phyloP scores from a whole-genome alignment of 2,329 filamentous ascomycete species.

The Xylariaceae sp. region DNA sequence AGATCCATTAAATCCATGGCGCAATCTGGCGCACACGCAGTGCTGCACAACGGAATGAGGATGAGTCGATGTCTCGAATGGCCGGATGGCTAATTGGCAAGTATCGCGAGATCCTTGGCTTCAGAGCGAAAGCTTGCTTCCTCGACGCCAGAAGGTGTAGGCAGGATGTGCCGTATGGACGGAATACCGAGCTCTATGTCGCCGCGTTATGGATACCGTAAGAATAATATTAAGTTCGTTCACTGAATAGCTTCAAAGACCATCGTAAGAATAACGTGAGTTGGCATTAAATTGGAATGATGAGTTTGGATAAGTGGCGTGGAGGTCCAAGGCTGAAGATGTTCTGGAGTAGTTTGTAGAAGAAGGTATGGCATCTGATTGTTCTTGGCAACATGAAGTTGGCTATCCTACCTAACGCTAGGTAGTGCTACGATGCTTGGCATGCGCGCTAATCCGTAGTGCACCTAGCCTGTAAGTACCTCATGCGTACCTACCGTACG shows the following conservation, averaged over 20 bases:
- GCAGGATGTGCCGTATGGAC: too few species aligned
- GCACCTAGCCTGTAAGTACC: not conserved
- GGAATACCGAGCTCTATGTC: too few species aligned
- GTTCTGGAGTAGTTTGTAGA: not conserved
- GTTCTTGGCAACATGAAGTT: not conserved
- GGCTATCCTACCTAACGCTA: too few species aligned
- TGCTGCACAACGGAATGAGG: not conserved
- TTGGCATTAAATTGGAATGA: too few species aligned
- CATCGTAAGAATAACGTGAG: not conserved
- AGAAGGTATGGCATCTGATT: not conserved
- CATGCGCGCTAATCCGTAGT: not conserved
- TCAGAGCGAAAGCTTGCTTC: not conserved
- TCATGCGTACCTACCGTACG: too few species aligned
- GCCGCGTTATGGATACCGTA: too few species aligned
- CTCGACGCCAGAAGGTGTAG: not conserved
- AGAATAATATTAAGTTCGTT: not conserved
- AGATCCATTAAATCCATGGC: constrained; percentile 55
- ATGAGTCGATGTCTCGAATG: not conserved
- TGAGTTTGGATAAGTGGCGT: not conserved
- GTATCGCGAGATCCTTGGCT: too few species aligned
- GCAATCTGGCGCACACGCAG: constrained; percentile 7
- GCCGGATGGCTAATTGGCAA: not conserved
- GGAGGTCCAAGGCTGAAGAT: not conserved
- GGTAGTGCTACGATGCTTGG: too few species aligned
- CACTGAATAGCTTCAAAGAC: not conserved